These are phyloP conservation scores for Phytophthora kernoviae DNA, from an alignment of 352 stramenopile genomes.

Conservation along the genomic window DNA sequence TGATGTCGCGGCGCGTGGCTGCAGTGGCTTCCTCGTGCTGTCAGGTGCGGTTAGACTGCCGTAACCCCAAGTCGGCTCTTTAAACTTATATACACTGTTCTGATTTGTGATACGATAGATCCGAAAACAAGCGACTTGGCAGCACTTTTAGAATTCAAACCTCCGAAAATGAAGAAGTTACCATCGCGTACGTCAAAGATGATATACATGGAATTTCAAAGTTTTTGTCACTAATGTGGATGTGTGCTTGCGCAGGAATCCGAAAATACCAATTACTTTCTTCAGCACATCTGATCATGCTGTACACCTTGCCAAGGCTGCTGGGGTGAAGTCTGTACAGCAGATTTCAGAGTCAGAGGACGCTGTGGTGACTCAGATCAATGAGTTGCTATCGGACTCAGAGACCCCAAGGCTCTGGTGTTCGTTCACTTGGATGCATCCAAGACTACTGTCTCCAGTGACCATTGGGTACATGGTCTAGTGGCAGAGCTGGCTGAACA, in stretches of 20 bases:
- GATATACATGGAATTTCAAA: slow-evolving; percentile 1
- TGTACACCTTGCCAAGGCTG: slow-evolving; percentile 31
- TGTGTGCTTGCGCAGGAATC: slow-evolving; percentile 40
- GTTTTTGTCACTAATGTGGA: background rate
- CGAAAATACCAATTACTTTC: slow-evolving; percentile 63
- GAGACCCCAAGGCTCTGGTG: slow-evolving; percentile 57
- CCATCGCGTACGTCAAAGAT: slow-evolving; percentile 36
- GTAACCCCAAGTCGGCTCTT: background rate
- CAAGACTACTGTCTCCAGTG: background rate
- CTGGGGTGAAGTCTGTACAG: slow-evolving; percentile 43
- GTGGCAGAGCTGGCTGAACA: slow-evolving; percentile 39
- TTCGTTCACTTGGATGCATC: slow-evolving; percentile 51
- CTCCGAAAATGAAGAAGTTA: slow-evolving; percentile 9
- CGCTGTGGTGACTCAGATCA: slow-evolving; percentile 19
- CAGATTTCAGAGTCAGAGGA: slow-evolving; percentile 13
- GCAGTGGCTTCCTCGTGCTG: slow-evolving; percentile 58
- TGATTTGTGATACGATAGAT: slow-evolving; percentile 3
- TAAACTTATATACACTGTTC: background rate
- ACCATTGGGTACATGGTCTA: slow-evolving; percentile 55
- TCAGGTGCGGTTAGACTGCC: slow-evolving; percentile 22
- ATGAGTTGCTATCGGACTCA: slow-evolving; percentile 29
- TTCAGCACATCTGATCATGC: slow-evolving; percentile 50
- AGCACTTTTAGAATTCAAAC: slow-evolving; percentile 41
- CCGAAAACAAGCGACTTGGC: slow-evolving; percentile 28
- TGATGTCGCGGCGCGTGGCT: slow-evolving; percentile 53